Percentiles rank a stretch among this genome's conserved stretches.
These are phyloP conservation scores for Raphanus hybrid DNA, from an alignment of 441 rosid genomes.

Conservation along the genomic window DNA sequence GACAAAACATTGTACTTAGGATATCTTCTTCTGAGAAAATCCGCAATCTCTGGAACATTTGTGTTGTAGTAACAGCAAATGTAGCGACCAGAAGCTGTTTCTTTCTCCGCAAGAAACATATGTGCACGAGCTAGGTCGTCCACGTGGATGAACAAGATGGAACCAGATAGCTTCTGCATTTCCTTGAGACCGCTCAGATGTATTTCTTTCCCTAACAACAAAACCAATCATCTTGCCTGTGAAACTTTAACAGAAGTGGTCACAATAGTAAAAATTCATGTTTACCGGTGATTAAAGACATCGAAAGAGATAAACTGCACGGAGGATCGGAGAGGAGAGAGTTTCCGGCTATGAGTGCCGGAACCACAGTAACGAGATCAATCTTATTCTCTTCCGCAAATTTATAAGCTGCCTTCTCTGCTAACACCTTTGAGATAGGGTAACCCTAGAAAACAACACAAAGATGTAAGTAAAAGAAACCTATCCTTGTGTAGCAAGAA, in stretches of 20 bases:
- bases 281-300: constrained; percentile 68
- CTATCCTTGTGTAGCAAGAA: constrained; percentile 28
- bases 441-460: constrained; percentile 65
- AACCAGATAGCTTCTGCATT: constrained; percentile 85
- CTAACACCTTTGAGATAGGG: constrained; percentile 66
- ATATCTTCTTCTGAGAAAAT: constrained; percentile 64
- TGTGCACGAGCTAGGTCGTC: constrained; percentile 82
- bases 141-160: constrained; percentile 71
- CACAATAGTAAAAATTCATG: neutral
- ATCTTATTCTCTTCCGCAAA: constrained; percentile 71
- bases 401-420: constrained; percentile 77
- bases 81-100: constrained; percentile 80
- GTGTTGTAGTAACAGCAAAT: constrained; percentile 70
- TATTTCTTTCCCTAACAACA: constrained; percentile 65
- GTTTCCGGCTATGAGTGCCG: constrained; percentile 69
- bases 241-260: neutral
- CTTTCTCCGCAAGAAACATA: constrained; percentile 76
- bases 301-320: constrained; percentile 58
- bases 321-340: constrained; percentile 72
- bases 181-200: constrained; percentile 61
- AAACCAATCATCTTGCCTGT: constrained; percentile 2
- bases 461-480: neutral
- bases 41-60: constrained; percentile 66
- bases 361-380: constrained; percentile 75
- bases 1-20: constrained; percentile 64